phyloP scores from a whole-genome alignment of 805 yeast species.

The Candida sphagnicola region DNA sequence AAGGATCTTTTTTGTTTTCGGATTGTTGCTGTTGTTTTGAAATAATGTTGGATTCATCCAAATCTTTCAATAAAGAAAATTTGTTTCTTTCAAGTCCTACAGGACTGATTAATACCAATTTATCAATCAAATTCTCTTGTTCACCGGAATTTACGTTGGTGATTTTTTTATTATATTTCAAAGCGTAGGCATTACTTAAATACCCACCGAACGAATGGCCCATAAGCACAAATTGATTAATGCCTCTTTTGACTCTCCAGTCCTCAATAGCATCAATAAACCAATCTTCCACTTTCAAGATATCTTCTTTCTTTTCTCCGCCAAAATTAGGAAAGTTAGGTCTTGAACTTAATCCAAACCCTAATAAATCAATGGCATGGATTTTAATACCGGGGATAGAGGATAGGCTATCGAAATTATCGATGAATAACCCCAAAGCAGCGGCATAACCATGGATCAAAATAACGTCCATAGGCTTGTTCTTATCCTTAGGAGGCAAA shows the following conservation, averaged over 20 bases:
- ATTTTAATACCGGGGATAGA: slow-evolving; percentile 51
- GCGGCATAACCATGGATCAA: slow-evolving; percentile 94
- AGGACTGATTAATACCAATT: slow-evolving; percentile 39
- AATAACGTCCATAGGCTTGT: slow-evolving; percentile 49
- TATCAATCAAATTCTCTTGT: slow-evolving; percentile 24
- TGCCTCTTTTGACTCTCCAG: slow-evolving; percentile 36
- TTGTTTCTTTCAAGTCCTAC: slow-evolving; percentile 40
- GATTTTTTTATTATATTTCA: slow-evolving; percentile 32
- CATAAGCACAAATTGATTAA: slow-evolving; percentile 31
- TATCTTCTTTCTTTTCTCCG: slow-evolving; percentile 27
- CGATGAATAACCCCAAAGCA: slow-evolving; percentile 74
- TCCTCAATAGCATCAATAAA: slow-evolving; percentile 40
- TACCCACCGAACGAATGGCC: slow-evolving; percentile 47
- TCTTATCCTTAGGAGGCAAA: slow-evolving; percentile 26
- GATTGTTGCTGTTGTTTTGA: slow-evolving; percentile 6
- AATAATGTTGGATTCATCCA: slow-evolving; percentile 9
- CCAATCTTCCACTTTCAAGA: slow-evolving; percentile 39
- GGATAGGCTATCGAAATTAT: slow-evolving; percentile 53
- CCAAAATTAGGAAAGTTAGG: slow-evolving; percentile 39
- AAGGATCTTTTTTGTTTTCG: slow-evolving; percentile 14
- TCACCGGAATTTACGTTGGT: slow-evolving; percentile 15
- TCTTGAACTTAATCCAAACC: slow-evolving; percentile 67
- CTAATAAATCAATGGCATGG: slow-evolving; percentile 69
- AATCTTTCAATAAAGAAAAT: slow-evolving; percentile 23
- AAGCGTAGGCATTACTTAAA: slow-evolving; percentile 38